A percentile compares a stretch with the other conserved stretches of the same genome.
These are phyloP conservation scores for Parietaria judaica DNA, from an alignment of 306 rosid genomes.

Conservation along the genomic window DNA sequence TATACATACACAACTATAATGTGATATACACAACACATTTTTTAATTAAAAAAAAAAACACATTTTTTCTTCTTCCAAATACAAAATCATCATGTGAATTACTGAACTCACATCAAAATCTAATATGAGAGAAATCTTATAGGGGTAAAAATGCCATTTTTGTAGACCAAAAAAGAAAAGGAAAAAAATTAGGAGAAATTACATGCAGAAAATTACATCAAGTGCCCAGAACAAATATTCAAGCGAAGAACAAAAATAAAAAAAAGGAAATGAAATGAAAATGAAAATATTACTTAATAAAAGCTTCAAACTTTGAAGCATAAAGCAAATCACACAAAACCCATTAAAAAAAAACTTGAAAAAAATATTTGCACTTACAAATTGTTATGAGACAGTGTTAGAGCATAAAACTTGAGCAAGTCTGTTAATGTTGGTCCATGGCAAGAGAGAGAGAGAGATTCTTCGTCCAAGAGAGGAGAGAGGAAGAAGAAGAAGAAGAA, in stretches of 20 bases:
- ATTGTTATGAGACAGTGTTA: slow-evolving; percentile 15
- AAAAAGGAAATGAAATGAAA: no score
- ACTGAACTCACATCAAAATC: no score
- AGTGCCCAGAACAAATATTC: slow-evolving; percentile 17
- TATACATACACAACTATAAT: no score
- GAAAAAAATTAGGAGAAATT: no score
- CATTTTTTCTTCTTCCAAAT: not conserved
- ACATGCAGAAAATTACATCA: not conserved
- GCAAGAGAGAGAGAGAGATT: slow-evolving; percentile 3
- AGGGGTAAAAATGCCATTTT: not conserved
- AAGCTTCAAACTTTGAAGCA: slow-evolving; percentile 22
- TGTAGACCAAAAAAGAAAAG: not conserved
- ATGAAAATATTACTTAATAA: not conserved
- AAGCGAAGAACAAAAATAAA: slow-evolving; percentile 12
- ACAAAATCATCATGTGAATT: not conserved
- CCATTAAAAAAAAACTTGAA: slow-evolving; percentile 3
- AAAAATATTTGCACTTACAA: slow-evolving; percentile 26
- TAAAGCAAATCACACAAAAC: slow-evolving; percentile 23
- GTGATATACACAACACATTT: no score
- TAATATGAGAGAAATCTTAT: not conserved
- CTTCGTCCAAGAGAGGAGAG: slow-evolving; percentile 6
- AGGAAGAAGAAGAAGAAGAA: slow-evolving; percentile 15
- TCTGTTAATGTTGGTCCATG: slow-evolving; percentile 26
- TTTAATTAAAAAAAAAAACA: not conserved
- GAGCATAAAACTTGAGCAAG: slow-evolving; percentile 9